Conservation (phyloP, 169 alveolate species). For the Plasmodium berghei region DNA sequence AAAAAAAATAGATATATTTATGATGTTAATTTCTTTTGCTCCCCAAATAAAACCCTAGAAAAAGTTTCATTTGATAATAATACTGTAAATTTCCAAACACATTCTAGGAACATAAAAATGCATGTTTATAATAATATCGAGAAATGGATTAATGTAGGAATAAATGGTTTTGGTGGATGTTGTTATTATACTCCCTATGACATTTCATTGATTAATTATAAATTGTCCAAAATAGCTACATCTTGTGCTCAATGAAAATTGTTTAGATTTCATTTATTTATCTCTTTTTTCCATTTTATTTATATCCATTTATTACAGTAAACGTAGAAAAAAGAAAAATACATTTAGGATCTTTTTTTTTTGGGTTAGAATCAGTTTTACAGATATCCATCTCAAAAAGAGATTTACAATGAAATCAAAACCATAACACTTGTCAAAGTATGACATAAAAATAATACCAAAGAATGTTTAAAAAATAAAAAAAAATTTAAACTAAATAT, state of each 20-base stretch:
- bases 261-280: too few relatives aligned
- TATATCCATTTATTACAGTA: too few relatives aligned
- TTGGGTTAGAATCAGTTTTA: too few relatives aligned
- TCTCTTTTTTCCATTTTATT: too few relatives aligned
- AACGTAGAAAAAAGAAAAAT: too few relatives aligned
- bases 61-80: slow-evolving; percentile 1
- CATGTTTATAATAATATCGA: slow-evolving; percentile 37
- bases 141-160: slow-evolving; percentile 20
- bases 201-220: slow-evolving; percentile 36
- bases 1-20: slow-evolving; percentile 35
- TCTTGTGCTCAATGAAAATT: too few relatives aligned
- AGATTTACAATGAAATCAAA: too few relatives aligned
- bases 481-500: too few relatives aligned
- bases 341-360: too few relatives aligned
- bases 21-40: slow-evolving; percentile 52
- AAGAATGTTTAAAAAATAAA: too few relatives aligned
- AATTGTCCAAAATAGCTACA: neutral
- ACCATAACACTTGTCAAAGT: neutral
- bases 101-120: neutral
- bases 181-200: slow-evolving; percentile 60
- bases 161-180: slow-evolving; percentile 69
- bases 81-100: slow-evolving; percentile 2
- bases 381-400: too few relatives aligned
- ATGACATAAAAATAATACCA: neutral
- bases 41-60: slow-evolving; percentile 49